Evolutionary conservation across 208 protist genomes (phyloP).

Genomic region (Novymonas esmeraldas): DNA sequence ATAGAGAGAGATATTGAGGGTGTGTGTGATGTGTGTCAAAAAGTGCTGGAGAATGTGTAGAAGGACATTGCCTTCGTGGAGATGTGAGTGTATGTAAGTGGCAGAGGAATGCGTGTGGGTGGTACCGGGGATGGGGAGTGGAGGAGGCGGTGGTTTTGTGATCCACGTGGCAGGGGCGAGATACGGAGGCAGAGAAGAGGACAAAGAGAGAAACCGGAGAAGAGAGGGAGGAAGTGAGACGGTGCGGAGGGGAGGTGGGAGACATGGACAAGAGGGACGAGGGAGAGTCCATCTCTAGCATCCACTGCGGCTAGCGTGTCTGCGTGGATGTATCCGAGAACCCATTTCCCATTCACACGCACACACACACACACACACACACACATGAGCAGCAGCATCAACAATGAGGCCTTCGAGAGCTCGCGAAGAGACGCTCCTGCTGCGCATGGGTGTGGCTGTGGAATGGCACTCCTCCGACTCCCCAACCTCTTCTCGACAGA

Average conservation of each 20-base stretch:
- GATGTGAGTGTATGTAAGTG: neutral
- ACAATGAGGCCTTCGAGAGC: neutral
- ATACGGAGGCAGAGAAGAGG: too few species aligned
- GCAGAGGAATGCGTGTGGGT: neutral
- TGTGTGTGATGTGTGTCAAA: conserved; percentile 1
- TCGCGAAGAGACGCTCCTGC: neutral
- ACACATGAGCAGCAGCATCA: neutral
- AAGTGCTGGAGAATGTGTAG: neutral
- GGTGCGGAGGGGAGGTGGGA: neutral
- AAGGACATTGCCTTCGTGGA: neutral
- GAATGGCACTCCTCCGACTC: too few species aligned
- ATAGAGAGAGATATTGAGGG: neutral
- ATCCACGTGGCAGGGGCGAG: too few species aligned
- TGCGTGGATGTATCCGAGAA: too few species aligned
- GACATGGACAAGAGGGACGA: neutral
- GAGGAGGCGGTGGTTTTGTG: too few species aligned
- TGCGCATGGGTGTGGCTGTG: neutral
- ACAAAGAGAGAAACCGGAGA: too few species aligned
- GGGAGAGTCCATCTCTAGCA: neutral
- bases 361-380: neutral
- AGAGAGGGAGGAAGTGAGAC: too few species aligned
- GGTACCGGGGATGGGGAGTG: too few species aligned
- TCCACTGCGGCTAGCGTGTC: too few species aligned
- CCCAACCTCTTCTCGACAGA: too few species aligned
- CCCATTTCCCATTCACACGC: neutral